Conservation (phyloP, 352 stramenopile species). For the Thalassiosira exigua region DNA sequence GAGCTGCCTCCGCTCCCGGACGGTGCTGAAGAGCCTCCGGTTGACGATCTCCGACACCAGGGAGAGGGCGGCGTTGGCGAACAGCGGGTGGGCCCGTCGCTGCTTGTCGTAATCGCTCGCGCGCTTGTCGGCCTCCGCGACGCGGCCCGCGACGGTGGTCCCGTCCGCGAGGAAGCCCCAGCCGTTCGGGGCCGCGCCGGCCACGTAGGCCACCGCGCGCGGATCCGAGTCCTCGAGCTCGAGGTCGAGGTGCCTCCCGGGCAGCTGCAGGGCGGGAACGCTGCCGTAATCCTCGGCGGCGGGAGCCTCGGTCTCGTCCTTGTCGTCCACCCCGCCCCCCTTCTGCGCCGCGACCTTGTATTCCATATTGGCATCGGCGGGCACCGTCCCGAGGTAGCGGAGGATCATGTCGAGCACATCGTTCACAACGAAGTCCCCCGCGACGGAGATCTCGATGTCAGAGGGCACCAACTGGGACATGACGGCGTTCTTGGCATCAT, state of each 20-base stretch:
- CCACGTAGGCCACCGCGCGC: conserved; percentile 84
- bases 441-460: conserved; percentile 86
- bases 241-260: conserved; percentile 80
- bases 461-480: conserved; percentile 83
- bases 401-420: conserved; percentile 86
- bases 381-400: conserved; percentile 88
- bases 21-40: conserved; percentile 87
- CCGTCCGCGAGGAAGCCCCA: conserved; percentile 85
- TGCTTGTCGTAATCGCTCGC: conserved; percentile 79
- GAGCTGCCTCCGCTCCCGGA: conserved; percentile 88
- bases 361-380: conserved; percentile 75
- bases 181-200: conserved; percentile 86
- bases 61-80: conserved; percentile 81
- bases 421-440: conserved; percentile 87
- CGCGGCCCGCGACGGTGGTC: conserved; percentile 70
- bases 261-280: conserved; percentile 71
- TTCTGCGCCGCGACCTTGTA: conserved; percentile 65
- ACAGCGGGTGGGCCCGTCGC: conserved; percentile 84
- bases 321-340: too few relatives aligned
- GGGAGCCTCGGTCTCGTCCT: conserved; percentile 22
- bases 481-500: conserved; percentile 86
- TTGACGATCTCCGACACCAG: conserved; percentile 88
- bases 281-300: conserved; percentile 54
- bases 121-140: conserved; percentile 69
- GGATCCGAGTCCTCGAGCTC: conserved; percentile 87